A percentile compares a stretch with the other conserved stretches of the same genome.
These are phyloP conservation scores for Orbilia quercus DNA, from an alignment of 2,329 filamentous ascomycete genomes.

Conservation along the genomic window DNA sequence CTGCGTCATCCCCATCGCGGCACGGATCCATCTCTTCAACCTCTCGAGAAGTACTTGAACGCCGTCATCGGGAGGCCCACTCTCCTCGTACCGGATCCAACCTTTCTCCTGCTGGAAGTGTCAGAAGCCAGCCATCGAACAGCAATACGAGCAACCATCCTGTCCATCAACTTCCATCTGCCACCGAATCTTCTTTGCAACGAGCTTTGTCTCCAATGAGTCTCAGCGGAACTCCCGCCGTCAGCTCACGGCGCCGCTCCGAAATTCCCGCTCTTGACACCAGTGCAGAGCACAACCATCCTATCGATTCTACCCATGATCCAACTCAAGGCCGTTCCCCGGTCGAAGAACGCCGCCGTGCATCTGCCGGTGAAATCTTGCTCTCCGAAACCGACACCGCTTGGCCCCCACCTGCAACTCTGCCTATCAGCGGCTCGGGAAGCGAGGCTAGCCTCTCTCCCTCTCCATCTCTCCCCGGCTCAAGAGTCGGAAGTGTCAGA, in stretches of 20 bases:
- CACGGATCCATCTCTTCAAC: constrained; percentile 52
- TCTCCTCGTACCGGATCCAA: constrained; percentile 39
- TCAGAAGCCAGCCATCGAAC: constrained; percentile 30
- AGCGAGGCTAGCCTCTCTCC: constrained; percentile 50
- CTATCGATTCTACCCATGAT: constrained; percentile 43
- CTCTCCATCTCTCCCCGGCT: constrained; percentile 38
- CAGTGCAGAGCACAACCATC: constrained; percentile 48
- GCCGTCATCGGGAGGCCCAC: constrained; percentile 51
- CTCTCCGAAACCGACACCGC: constrained; percentile 52
- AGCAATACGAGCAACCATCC: constrained; percentile 8
- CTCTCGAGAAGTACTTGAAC: constrained; percentile 55
- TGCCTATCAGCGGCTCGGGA: constrained; percentile 8
- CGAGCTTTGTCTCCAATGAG: constrained; percentile 21
- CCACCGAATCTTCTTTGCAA: constrained; percentile 21
- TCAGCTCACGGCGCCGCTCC: constrained; percentile 15
- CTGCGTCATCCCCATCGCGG: constrained; percentile 48
- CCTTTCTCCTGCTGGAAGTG: constrained; percentile 42
- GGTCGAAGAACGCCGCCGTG: constrained; percentile 46
- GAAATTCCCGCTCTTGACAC: constrained; percentile 39
- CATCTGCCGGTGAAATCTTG: constrained; percentile 48
- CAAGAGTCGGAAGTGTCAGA: constrained; percentile 42
- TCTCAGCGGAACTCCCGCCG: not conserved
- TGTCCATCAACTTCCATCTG: constrained; percentile 2
- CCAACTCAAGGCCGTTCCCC: constrained; percentile 54
- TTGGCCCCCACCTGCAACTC: constrained; percentile 28